Base-by-base conservation (phyloP, 352 stramenopile genomes). In the Phytophthora melonis region DNA sequence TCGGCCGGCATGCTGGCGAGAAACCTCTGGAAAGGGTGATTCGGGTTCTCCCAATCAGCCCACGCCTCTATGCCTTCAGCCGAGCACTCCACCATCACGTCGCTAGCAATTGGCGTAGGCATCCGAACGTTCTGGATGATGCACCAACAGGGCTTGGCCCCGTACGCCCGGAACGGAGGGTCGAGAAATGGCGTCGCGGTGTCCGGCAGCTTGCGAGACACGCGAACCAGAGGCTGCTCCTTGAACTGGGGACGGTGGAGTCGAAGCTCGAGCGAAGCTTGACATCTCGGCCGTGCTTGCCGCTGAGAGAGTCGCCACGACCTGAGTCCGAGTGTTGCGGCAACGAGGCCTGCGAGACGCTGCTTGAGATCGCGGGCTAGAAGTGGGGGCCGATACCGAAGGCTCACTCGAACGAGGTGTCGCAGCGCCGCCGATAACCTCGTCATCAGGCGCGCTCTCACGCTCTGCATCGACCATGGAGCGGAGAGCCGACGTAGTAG, bases 161-260 rank as follows among this genome's bases (percentile, higher is more conserved):
- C 43, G 2, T 16, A 18, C 5, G 43, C 18, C 8, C 5, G n/a
- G 43, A 19, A 50, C 18, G 18, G 43, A 50, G 16, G 43, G 1
- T 23, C 43, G 14, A 50, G 8, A 16, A 52, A 9, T 0, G 5
- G 18, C 0, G 14, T 23, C 0, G 43, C n/a, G 0, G 8, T 21
- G 18, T 52, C 18, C 0, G 43, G 19, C 1, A 21, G 18, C 5
- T 52, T 52, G 14, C 18, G 16, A 3, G 43, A 10, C 6, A 3
- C 4, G 6, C 18, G 16, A 1, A 19, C 16, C 5, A 9, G 7
- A 14, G 43, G 2, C 0, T 21, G 5, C 18, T 19, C 3, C 7
- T 1, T 19, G 43, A 7, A 34, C 30, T 34, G 30, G 30, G 7
- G 30, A 6, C 8, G 30, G 30, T 7, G 7, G 7, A 0, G 30